Evolutionary conservation across 345 rosid species (phyloP).

Genomic region (Limnanthes douglasii): DNA sequence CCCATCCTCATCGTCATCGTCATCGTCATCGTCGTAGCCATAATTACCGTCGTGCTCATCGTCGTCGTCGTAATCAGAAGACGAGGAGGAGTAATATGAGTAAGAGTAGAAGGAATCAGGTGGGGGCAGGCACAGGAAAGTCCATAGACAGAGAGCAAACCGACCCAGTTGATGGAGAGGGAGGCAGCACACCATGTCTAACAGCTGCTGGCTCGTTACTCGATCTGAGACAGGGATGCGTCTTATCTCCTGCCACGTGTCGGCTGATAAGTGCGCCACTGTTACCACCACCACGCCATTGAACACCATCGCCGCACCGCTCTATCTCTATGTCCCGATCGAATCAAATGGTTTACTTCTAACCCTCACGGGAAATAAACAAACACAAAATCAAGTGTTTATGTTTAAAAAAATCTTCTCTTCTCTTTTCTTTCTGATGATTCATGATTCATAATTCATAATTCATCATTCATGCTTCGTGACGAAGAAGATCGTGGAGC

Average conservation of each 20-base stretch:
- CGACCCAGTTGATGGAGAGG: constrained; percentile 57
- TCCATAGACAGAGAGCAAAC: constrained; percentile 35
- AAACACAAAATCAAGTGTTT: no score
- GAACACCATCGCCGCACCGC: constrained; percentile 50
- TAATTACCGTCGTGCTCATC: constrained; percentile 13
- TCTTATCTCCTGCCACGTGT: constrained; percentile 26
- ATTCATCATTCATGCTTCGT: no score
- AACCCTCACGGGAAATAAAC: no score
- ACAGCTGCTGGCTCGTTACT: constrained; percentile 26
- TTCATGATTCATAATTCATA: no score
- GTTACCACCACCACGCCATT: constrained; percentile 22
- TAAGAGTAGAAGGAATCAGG: constrained; percentile 33
- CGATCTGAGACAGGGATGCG: constrained; percentile 29
- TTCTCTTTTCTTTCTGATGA: no score
- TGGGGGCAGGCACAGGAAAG: constrained; percentile 50
- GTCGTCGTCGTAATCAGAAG: constrained; percentile 5
- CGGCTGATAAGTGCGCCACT: constrained; percentile 33
- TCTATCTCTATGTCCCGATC: constrained; percentile 1
- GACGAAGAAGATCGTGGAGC: no score
- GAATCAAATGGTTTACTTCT: no score
- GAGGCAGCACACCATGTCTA: constrained; percentile 54
- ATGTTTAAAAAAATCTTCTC: no score
- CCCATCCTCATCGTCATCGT: constrained; percentile 9
- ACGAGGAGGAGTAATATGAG: constrained; percentile 13
- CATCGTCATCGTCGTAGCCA: constrained; percentile 4